Conservation (phyloP, 345 rosid genomes). For the Moricandia moricandioides region DNA sequence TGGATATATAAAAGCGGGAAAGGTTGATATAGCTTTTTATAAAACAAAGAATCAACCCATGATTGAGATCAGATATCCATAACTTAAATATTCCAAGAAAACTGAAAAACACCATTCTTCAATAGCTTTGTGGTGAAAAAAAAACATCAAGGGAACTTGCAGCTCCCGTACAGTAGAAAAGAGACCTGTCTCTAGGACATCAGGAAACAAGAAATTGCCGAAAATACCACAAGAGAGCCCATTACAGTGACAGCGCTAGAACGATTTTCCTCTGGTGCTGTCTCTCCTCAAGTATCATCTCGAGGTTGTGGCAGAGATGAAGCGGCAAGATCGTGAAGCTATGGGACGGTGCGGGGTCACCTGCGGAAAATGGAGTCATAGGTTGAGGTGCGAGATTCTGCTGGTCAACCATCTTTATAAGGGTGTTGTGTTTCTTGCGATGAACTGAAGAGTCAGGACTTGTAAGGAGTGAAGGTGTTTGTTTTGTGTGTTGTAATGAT, state of each 20-base stretch:
- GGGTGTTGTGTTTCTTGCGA: neutral
- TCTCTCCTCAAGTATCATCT: constrained; percentile 34
- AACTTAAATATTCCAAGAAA: neutral
- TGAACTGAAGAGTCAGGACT: neutral
- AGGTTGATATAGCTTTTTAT: neutral
- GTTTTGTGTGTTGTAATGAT: neutral
- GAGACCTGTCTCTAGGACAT: constrained; percentile 29
- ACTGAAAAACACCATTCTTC: neutral
- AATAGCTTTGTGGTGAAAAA: neutral
- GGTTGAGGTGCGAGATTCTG: neutral
- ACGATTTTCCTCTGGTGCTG: neutral
- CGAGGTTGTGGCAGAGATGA: constrained; percentile 29
- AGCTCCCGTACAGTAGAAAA: constrained; percentile 16
- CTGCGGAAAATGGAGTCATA: constrained; percentile 24
- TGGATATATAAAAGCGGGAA: neutral
- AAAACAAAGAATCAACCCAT: constrained; percentile 8
- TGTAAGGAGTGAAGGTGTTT: neutral
- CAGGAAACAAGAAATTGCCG: constrained; percentile 23
- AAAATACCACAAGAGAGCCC: constrained; percentile 4
- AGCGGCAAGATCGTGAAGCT: constrained; percentile 8
- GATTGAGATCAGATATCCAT: neutral
- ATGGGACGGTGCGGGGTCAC: constrained; percentile 19
- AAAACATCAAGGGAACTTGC: constrained; percentile 28
- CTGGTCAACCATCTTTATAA: constrained; percentile 16
- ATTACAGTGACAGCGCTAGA: neutral